A percentile compares a stretch with the other conserved stretches of the same genome.
Evolutionary conservation across 129 eudicot genomes (phyloP).

Genomic region (Flaveria robusta): DNA sequence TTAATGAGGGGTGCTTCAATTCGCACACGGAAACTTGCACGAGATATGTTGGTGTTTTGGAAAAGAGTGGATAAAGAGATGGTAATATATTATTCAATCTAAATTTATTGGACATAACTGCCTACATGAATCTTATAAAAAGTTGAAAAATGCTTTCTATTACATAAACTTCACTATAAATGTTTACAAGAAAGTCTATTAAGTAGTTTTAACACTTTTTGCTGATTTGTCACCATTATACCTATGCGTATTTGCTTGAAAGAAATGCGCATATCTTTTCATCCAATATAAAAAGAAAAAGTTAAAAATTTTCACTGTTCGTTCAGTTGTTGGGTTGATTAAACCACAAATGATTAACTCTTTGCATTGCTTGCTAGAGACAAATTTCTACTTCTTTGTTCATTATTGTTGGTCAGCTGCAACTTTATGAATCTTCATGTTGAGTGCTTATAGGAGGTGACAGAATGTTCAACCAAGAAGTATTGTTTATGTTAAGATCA

Average conservation of each 20-base stretch:
- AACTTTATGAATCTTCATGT: slow-evolving; percentile 10
- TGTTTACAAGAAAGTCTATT: slow-evolving; percentile 14
- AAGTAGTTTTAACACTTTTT: slow-evolving; percentile 15
- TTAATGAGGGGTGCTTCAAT: slow-evolving; percentile 92
- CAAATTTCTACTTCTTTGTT: background rate
- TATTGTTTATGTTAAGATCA: background rate
- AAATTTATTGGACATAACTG: slow-evolving; percentile 16
- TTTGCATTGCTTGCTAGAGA: slow-evolving; percentile 5
- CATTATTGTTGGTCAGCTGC: background rate
- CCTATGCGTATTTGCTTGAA: background rate
- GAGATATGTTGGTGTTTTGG: slow-evolving; percentile 96
- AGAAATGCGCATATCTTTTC: background rate
- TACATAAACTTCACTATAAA: slow-evolving; percentile 1
- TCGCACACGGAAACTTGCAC: slow-evolving; percentile 90
- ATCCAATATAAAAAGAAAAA: background rate
- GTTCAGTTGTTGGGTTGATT: background rate
- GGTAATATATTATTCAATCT: slow-evolving; percentile 47
- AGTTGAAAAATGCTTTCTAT: background rate
- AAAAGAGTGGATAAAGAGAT: slow-evolving; percentile 96
- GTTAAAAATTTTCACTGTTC: background rate
- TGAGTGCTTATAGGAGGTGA: background rate
- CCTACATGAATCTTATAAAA: slow-evolving; percentile 4
- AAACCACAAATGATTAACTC: background rate
- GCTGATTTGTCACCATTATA: slow-evolving; percentile 15
- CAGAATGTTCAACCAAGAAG: background rate